Conservation (phyloP, 2,329 filamentous ascomycete species). For the Alternaria angustiovoidea region DNA sequence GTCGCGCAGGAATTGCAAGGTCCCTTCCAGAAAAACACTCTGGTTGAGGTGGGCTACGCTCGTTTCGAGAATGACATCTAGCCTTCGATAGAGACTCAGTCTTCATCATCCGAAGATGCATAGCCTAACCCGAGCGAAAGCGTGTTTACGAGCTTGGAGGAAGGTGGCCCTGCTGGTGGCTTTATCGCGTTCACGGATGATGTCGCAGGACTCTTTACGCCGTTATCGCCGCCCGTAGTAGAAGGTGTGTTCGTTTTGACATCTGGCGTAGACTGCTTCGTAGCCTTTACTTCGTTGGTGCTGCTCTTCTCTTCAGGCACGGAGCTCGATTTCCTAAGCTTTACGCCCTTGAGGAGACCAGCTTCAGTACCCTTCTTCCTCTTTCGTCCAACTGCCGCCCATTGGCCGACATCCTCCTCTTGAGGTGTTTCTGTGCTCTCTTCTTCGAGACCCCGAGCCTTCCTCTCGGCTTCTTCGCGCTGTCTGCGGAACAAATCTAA, state of each 20-base stretch:
- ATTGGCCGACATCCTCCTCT: slow-evolving; percentile 57
- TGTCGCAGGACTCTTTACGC: slow-evolving; percentile 3
- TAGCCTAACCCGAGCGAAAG: slow-evolving; percentile 50
- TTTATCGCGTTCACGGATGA: slow-evolving; percentile 5
- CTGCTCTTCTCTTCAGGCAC: slow-evolving; percentile 21
- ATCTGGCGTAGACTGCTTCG: slow-evolving; percentile 1
- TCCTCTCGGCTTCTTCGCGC: slow-evolving; percentile 66
- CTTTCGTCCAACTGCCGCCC: slow-evolving; percentile 61
- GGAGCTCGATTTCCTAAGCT: slow-evolving; percentile 52
- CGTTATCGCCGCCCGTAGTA: not conserved
- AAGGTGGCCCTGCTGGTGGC: slow-evolving; percentile 20
- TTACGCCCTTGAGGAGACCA: slow-evolving; percentile 52
- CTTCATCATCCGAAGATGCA: slow-evolving; percentile 56
- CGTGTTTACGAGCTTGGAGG: slow-evolving; percentile 24
- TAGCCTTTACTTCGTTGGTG: not conserved
- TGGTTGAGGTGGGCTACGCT: too few relatives aligned
- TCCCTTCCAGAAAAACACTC: not conserved
- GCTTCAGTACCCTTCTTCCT: slow-evolving; percentile 57
- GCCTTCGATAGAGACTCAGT: slow-evolving; percentile 15
- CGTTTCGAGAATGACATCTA: not conserved
- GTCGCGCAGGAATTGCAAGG: too few relatives aligned
- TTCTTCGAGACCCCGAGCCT: slow-evolving; percentile 47
- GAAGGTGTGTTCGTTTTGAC: not conserved
- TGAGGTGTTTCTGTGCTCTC: slow-evolving; percentile 41
- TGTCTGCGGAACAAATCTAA: slow-evolving; percentile 66